A percentile compares a stretch with the other conserved stretches of the same genome.
phyloP scores from a whole-genome alignment of 768 basidiomycete genomes.

The Suillus alpinus region DNA sequence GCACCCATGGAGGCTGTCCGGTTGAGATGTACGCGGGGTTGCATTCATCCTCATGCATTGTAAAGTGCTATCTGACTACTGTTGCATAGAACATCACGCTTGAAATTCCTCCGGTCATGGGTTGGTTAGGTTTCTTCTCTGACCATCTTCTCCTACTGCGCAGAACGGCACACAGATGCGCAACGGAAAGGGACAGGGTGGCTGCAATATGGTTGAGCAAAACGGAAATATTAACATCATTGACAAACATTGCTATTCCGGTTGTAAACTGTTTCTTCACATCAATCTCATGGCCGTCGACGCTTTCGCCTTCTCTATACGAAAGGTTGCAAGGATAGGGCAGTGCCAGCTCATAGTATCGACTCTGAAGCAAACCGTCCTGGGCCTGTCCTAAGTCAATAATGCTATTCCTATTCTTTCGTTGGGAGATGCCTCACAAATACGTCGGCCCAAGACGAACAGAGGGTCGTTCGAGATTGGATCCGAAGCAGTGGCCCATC shows the following conservation, averaged over 20 bases:
- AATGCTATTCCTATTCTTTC: neutral
- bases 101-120: neutral
- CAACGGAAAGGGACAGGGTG: neutral
- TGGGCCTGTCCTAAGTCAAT: conserved; percentile 5
- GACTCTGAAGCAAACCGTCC: conserved; percentile 8
- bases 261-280: conserved; percentile 1
- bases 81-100: neutral
- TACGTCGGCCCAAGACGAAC: conserved; percentile 9
- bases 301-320: conserved; percentile 8
- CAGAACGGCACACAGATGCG: neutral
- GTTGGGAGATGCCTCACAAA: conserved; percentile 1
- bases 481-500: conserved; percentile 10
- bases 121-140: neutral
- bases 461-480: neutral
- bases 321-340: conserved; percentile 20
- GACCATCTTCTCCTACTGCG: neutral
- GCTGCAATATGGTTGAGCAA: neutral
- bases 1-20: neutral
- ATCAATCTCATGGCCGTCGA: neutral
- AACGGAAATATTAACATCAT: neutral
- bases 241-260: neutral
- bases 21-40: neutral
- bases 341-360: conserved; percentile 3
- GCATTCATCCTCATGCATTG: neutral
- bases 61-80: neutral